These are phyloP conservation scores for Colletotrichum sp. DNA, from an alignment of 2,329 filamentous ascomycete genomes.

Conservation along the genomic window DNA sequence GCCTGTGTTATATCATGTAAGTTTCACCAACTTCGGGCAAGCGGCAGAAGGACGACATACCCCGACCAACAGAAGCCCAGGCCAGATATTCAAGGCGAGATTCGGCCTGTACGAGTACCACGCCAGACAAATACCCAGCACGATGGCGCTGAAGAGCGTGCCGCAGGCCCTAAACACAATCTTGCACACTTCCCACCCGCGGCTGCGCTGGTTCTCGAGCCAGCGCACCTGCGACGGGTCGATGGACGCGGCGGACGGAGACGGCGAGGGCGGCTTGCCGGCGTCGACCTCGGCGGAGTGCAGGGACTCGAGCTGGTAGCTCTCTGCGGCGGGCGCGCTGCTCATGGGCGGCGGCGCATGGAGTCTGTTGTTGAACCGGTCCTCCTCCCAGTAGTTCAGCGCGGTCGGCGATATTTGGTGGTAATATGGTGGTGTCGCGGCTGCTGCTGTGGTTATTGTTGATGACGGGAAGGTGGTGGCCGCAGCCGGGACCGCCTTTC, in stretches of 20 bases:
- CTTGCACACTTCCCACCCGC: slow-evolving; percentile 27
- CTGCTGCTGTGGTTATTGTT: background rate
- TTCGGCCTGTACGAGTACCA: background rate
- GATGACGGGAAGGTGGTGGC: background rate
- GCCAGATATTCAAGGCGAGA: background rate
- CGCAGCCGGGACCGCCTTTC: background rate
- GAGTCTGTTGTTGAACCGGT: background rate
- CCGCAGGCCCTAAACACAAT: slow-evolving; percentile 25
- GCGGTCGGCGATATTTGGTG: background rate
- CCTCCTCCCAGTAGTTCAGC: background rate
- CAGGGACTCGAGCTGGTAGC: slow-evolving; percentile 17
- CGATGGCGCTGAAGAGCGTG: slow-evolving; percentile 14
- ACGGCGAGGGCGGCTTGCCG: slow-evolving; percentile 23
- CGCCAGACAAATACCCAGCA: slow-evolving; percentile 7
- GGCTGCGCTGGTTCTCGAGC: slow-evolving; percentile 8
- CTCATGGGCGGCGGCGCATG: slow-evolving; percentile 10
- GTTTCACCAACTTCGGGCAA: no score
- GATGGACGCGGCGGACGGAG: slow-evolving; percentile 10
- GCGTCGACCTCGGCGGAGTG: slow-evolving; percentile 16
- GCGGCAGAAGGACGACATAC: background rate
- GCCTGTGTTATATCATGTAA: no score
- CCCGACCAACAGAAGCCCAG: background rate
- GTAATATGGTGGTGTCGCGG: background rate
- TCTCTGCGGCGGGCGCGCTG: slow-evolving; percentile 2
- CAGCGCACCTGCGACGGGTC: slow-evolving; percentile 14